A percentile compares a stretch with the other conserved stretches of the same genome.
Conservation (phyloP, 2,329 filamentous ascomycete genomes). For the Scedosporium dehoogii region DNA sequence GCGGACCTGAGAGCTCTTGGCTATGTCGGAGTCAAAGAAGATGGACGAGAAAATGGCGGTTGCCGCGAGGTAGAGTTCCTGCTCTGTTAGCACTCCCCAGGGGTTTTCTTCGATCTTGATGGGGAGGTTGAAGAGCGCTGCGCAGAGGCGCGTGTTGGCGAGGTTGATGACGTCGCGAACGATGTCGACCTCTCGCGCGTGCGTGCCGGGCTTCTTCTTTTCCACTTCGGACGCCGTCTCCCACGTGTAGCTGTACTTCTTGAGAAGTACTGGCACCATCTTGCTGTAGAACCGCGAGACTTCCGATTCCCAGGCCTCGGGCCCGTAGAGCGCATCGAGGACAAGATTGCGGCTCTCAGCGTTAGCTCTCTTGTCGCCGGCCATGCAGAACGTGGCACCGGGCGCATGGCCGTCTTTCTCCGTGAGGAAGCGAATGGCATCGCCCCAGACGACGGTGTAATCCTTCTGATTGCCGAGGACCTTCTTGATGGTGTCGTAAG, state of each 20-base stretch:
- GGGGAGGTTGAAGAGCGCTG: slow-evolving; percentile 42
- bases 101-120: slow-evolving; percentile 42
- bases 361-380: slow-evolving; percentile 30
- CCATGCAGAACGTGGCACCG: slow-evolving; percentile 38
- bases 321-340: slow-evolving; percentile 25
- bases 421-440: slow-evolving; percentile 42
- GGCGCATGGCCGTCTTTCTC: slow-evolving; percentile 28
- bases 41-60: slow-evolving; percentile 29
- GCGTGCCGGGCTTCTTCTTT: background rate
- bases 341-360: slow-evolving; percentile 29
- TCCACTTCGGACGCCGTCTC: background rate
- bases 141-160: slow-evolving; percentile 43
- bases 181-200: background rate
- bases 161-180: slow-evolving; percentile 38
- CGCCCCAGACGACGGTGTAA: slow-evolving; percentile 50
- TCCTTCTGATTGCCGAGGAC: slow-evolving; percentile 42
- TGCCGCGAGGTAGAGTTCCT: slow-evolving; percentile 46
- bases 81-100: slow-evolving; percentile 42
- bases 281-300: background rate
- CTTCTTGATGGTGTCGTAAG: slow-evolving; percentile 40
- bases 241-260: background rate
- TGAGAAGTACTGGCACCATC: background rate
- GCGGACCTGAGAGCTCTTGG: slow-evolving; percentile 46
- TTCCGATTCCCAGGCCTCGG: background rate
- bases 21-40: slow-evolving; percentile 40